These are phyloP conservation scores for Ceratocystis huliohia DNA, from an alignment of 2,329 filamentous ascomycete genomes.

Conservation along the genomic window DNA sequence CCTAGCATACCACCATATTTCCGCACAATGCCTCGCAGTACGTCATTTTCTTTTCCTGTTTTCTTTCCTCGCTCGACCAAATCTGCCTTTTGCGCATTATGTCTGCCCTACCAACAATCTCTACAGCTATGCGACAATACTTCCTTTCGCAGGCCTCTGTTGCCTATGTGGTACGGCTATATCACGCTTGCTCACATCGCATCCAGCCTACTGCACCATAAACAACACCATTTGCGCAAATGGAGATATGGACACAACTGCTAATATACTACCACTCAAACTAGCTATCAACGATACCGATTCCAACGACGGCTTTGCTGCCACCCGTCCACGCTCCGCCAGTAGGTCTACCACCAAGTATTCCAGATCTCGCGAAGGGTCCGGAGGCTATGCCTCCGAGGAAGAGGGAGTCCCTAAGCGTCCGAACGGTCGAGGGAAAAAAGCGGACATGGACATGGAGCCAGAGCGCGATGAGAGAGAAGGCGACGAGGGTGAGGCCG, in stretches of 20 bases:
- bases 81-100: too few species aligned
- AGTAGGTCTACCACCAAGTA: neutral
- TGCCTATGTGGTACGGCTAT: too few species aligned
- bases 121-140: too few species aligned
- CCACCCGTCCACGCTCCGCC: slow-evolving; percentile 5
- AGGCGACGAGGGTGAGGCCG: slow-evolving; percentile 26
- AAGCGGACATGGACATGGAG: neutral
- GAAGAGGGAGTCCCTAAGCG: neutral
- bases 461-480: slow-evolving; percentile 25
- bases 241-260: neutral
- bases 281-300: slow-evolving; percentile 13
- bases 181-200: too few species aligned
- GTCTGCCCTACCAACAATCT: too few species aligned
- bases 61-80: too few species aligned
- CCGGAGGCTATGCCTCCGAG: neutral
- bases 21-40: too few species aligned
- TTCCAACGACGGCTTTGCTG: slow-evolving; percentile 8
- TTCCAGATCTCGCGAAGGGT: neutral
- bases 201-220: neutral
- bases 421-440: neutral
- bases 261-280: neutral
- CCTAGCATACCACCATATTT: too few species aligned
- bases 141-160: too few species aligned
- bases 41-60: too few species aligned
- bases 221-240: neutral